Conservation (phyloP, 2,329 filamentous ascomycete species). For the Fusarium aywerte region DNA sequence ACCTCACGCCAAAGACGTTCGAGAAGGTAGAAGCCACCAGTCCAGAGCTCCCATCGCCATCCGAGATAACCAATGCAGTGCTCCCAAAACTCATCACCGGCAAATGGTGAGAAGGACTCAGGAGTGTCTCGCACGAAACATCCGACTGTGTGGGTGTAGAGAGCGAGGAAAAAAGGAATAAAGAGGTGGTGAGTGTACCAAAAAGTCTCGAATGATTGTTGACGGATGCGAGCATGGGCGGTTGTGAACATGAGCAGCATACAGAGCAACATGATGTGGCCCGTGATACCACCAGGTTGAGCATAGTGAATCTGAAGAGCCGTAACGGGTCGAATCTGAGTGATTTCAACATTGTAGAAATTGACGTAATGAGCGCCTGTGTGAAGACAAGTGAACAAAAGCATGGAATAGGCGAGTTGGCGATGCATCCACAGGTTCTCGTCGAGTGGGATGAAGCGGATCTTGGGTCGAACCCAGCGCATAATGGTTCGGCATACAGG, state of each 20-base stretch:
- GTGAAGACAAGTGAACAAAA: slow-evolving; percentile 84
- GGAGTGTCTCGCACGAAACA: slow-evolving; percentile 93
- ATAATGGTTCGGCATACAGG: slow-evolving; percentile 95
- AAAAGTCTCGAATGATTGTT: slow-evolving; percentile 97
- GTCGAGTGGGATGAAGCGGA: slow-evolving; percentile 90
- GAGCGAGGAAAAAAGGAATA: slow-evolving; percentile 89
- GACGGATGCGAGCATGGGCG: slow-evolving; percentile 89
- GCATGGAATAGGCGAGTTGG: slow-evolving; percentile 88
- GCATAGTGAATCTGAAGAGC: slow-evolving; percentile 93
- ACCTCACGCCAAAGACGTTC: slow-evolving; percentile 94
- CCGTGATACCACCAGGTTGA: slow-evolving; percentile 89
- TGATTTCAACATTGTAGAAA: slow-evolving; percentile 94
- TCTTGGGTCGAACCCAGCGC: slow-evolving; percentile 84
- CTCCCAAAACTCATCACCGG: slow-evolving; percentile 81
- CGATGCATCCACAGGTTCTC: slow-evolving; percentile 98
- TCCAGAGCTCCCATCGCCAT: slow-evolving; percentile 95
- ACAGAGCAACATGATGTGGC: slow-evolving; percentile 98
- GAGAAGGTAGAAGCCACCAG: slow-evolving; percentile 83
- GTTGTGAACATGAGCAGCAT: slow-evolving; percentile 99
- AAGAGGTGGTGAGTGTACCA: slow-evolving; percentile 99
- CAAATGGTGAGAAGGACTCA: slow-evolving; percentile 82
- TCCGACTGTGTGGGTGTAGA: slow-evolving; percentile 95
- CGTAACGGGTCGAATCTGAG: slow-evolving; percentile 80
- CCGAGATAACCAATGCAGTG: slow-evolving; percentile 96
- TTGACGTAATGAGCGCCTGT: slow-evolving; percentile 91